Evolutionary conservation across 106 monocot species (phyloP), one percentile per base, ranked within the genome.

Genomic region (Amphibolis antarctica): DNA sequence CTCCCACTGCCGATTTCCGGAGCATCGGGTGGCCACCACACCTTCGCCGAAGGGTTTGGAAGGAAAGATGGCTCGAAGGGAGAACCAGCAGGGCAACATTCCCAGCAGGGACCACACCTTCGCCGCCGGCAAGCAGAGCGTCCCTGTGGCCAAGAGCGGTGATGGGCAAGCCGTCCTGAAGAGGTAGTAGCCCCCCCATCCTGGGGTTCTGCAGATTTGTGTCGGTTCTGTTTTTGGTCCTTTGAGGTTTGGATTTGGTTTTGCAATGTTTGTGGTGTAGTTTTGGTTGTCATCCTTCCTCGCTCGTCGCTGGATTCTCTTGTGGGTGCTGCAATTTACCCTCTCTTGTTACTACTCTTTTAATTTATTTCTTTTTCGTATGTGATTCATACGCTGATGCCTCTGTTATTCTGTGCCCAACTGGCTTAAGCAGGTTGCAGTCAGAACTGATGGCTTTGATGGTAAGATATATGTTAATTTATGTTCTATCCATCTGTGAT

Each of bases 381-480:
- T 36, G 36, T 36, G 4, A 28, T n/a, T n/a, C n/a, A n/a, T n/a
- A n/a, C n/a, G 24, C 56, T 56, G 12, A 18, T 56, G 56, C 22
- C 27, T 21, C 61, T 30, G 15, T 29, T 5, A 14, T 53, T 17
- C 13, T 15, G 10, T 54, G 14, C n/a, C 1, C 10, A 27, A 23
- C 7, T 20, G n/a, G n/a, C 20, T 53, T 5, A 73, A 49, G 50
- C 79, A 89, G 94, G 81, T 55, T 94, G 51, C 94, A 94, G 71
- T 86, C 94, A 13, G 94, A 94, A 64, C 78, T 94, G 28, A 94
- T 94, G 94, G 62, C 89, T 18, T 59, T 94, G 50, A 94, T 94
- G 92, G 92, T 88, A 82, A 73, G 81, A 27, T 42, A 13, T 58
- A 58, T 17, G n/a, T n/a, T n/a, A n/a, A n/a, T n/a, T n/a, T n/a